phyloP scores from a whole-genome alignment of 768 basidiomycete species.

The Panus rudis region DNA sequence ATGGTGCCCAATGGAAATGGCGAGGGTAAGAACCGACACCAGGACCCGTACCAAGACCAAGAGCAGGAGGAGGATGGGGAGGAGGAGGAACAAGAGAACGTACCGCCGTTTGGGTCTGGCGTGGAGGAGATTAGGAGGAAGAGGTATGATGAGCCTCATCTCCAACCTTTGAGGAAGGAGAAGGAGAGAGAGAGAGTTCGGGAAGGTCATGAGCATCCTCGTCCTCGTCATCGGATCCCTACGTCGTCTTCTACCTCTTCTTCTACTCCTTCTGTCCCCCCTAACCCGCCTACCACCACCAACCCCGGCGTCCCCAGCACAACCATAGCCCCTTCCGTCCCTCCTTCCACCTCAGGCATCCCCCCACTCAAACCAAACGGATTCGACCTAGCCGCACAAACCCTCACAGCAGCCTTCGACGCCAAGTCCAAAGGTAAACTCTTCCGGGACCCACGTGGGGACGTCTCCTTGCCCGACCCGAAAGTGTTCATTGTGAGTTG shows the following conservation, averaged over 20 bases:
- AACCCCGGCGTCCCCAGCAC: too few relatives aligned
- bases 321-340: neutral
- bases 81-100: conserved; percentile 29
- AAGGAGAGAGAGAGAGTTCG: conserved; percentile 1
- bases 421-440: conserved; percentile 54
- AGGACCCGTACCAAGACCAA: too few relatives aligned
- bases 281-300: neutral
- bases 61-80: too few relatives aligned
- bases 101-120: conserved; percentile 20
- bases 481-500: conserved; percentile 94
- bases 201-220: too few relatives aligned
- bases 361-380: conserved; percentile 35
- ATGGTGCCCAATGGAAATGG: conserved; percentile 63
- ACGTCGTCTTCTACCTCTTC: too few relatives aligned
- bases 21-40: conserved; percentile 16
- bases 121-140: neutral
- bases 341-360: neutral
- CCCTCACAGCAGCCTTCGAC: conserved; percentile 55
- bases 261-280: neutral
- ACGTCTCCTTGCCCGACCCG: conserved; percentile 49
- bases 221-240: too few relatives aligned
- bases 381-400: conserved; percentile 60
- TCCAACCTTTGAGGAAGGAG: too few relatives aligned
- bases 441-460: conserved; percentile 61
- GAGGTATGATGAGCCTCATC: neutral